phyloP scores from a whole-genome alignment of 2,329 filamentous ascomycete species.

The Fusarium scirpi region DNA sequence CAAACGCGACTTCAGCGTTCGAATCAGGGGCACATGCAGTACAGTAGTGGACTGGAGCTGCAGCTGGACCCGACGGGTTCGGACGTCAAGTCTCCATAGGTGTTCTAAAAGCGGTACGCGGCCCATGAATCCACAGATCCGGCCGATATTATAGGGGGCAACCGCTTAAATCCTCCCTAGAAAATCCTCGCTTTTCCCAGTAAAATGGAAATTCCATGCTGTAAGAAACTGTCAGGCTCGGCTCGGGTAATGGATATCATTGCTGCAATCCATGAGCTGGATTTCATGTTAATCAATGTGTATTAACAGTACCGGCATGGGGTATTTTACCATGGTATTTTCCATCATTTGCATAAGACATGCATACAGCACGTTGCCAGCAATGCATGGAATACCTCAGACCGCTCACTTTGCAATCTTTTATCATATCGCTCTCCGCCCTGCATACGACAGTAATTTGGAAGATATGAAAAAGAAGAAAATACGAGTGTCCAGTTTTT shows the following conservation, averaged over 20 bases:
- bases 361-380: background rate
- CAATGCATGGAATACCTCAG: slow-evolving; percentile 31
- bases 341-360: slow-evolving; percentile 11
- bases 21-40: slow-evolving; percentile 22
- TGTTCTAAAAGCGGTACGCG: slow-evolving; percentile 24
- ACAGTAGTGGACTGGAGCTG: background rate
- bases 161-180: slow-evolving; percentile 21
- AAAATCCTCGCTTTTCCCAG: slow-evolving; percentile 24
- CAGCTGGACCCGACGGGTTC: background rate
- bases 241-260: background rate
- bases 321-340: background rate
- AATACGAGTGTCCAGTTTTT: slow-evolving; percentile 20
- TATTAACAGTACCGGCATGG: background rate
- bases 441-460: slow-evolving; percentile 4
- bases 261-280: background rate
- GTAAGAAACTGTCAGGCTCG: background rate
- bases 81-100: background rate
- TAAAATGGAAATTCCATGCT: background rate
- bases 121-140: slow-evolving; percentile 20
- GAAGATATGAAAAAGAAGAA: background rate
- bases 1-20: slow-evolving; percentile 2
- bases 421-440: background rate
- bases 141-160: slow-evolving; percentile 34
- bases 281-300: background rate
- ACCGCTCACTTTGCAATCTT: background rate